Base-by-base conservation (phyloP, 108 stramenopile genomes). In the Asterionellopsis glacialis region DNA sequence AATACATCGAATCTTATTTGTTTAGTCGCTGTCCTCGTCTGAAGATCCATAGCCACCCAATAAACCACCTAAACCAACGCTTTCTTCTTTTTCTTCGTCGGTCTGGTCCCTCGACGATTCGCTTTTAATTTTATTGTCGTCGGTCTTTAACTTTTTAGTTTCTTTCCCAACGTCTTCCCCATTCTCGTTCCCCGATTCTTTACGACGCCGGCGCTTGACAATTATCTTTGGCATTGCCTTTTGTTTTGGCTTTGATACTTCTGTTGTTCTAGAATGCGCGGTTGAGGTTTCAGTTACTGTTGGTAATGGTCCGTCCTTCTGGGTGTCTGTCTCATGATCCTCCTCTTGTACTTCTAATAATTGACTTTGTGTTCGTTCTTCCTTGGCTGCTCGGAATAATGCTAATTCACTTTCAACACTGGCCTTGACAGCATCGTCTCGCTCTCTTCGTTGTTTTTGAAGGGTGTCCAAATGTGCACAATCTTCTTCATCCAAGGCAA, bases 401-500 rank as follows among this genome's bases (percentile, higher is more conserved):
- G 81, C 77, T 40, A 92, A 64, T 64, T 88, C 87, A 25, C 75
- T 57, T 54, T 84, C 65, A 9, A 84, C 84, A 33, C 58, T 67
- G 47, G 71, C 65, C 45, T 73, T 69, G 42, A 72, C 72, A 11
- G 49, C 43, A 23, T 63, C 44, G 57, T 85, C 86, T 22, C 64
- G 57, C 57, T 84, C 68, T n/a, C 41, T 41, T 51, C 66, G 63
- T 45, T 76, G 74, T 50, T 69, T 68, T 51, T 80, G 68, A 11
- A 92, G 38, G 0, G 85, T 70, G 64, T 88, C 81, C 51, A 92
- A 67, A 63, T 92, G 85, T 11, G 91, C 91, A 21, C 68, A 68
- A 68, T 93, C 91, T 47, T 93, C 91, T 22, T 89, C 91, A 50
- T 93, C 80, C 65, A 93, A 61, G 1, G 85, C 69, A 1, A 71